Conservation (phyloP, 306 rosid genomes). For the Rosa lucieae region DNA sequence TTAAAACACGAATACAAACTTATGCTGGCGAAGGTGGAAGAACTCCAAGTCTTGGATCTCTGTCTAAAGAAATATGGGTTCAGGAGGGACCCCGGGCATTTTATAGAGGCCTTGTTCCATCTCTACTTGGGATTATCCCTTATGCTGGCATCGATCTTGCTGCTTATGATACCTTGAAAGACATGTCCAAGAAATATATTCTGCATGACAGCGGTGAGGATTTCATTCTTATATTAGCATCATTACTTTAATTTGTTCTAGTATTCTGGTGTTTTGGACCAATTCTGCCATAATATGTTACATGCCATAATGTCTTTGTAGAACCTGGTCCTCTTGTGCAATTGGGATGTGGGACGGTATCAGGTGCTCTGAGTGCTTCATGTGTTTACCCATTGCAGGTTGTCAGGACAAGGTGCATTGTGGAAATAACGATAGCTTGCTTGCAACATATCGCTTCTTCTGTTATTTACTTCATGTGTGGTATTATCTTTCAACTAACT, state of each 20-base stretch:
- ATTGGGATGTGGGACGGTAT: conserved; percentile 84
- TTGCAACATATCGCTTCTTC: conserved; percentile 22
- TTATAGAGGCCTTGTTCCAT: conserved; percentile 79
- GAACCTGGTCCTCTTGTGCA: conserved; percentile 85
- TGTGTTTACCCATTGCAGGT: conserved; percentile 92
- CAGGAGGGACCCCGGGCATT: conserved; percentile 86
- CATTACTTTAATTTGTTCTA: not conserved
- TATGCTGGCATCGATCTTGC: conserved; percentile 94
- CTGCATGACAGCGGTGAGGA: conserved; percentile 57
- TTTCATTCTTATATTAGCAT: not conserved
- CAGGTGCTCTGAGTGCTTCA: conserved; percentile 93
- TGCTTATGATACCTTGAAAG: conserved; percentile 81
- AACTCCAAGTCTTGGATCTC: conserved; percentile 54
- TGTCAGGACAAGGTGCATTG: conserved; percentile 69
- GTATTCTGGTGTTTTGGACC: conserved; percentile 25
- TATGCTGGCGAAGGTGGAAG: conserved; percentile 49
- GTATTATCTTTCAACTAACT: conserved; percentile 22
- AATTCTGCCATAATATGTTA: conserved; percentile 23
- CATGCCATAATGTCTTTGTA: conserved; percentile 38
- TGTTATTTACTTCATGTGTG: conserved; percentile 13
- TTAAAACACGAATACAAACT: conserved; percentile 78
- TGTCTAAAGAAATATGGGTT: conserved; percentile 71
- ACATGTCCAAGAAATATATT: conserved; percentile 71
- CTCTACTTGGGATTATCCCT: conserved; percentile 81
- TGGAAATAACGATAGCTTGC: conserved; percentile 5